Evolutionary conservation across 768 basidiomycete species (phyloP).

Genomic region (Amanita pallidorosea): DNA sequence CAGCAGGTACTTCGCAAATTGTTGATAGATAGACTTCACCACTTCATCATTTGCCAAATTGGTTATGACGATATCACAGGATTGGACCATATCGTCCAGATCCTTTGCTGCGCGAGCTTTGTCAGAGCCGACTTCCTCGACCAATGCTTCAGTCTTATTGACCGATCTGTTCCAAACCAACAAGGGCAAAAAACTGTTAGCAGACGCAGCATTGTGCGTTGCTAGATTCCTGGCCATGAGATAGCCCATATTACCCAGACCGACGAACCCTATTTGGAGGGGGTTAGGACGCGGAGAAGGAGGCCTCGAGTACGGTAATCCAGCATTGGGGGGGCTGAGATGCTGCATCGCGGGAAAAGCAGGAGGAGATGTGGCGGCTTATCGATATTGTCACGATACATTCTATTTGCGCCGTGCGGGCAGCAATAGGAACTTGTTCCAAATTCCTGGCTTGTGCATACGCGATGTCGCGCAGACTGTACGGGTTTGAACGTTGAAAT

Average conservation of each 20-base stretch:
- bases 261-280: slow-evolving; percentile 31
- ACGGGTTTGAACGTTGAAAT: too few species aligned
- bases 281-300: slow-evolving; percentile 10
- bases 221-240: slow-evolving; percentile 77
- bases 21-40: slow-evolving; percentile 50
- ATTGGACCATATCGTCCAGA: slow-evolving; percentile 45
- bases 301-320: slow-evolving; percentile 12
- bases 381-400: too few species aligned
- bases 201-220: slow-evolving; percentile 28
- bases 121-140: slow-evolving; percentile 41
- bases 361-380: too few species aligned
- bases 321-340: background rate
- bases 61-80: slow-evolving; percentile 71
- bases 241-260: slow-evolving; percentile 60
- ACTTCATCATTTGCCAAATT: slow-evolving; percentile 64
- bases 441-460: too few species aligned
- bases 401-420: too few species aligned
- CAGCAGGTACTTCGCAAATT: slow-evolving; percentile 48
- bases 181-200: slow-evolving; percentile 35
- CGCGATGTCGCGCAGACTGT: too few species aligned
- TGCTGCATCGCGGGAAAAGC: too few species aligned
- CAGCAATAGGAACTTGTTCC: too few species aligned
- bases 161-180: slow-evolving; percentile 69
- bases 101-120: slow-evolving; percentile 45
- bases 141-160: slow-evolving; percentile 48